Conservation (phyloP, 2,329 filamentous ascomycete genomes). For the Hawksworthiomyces lignivorus region DNA sequence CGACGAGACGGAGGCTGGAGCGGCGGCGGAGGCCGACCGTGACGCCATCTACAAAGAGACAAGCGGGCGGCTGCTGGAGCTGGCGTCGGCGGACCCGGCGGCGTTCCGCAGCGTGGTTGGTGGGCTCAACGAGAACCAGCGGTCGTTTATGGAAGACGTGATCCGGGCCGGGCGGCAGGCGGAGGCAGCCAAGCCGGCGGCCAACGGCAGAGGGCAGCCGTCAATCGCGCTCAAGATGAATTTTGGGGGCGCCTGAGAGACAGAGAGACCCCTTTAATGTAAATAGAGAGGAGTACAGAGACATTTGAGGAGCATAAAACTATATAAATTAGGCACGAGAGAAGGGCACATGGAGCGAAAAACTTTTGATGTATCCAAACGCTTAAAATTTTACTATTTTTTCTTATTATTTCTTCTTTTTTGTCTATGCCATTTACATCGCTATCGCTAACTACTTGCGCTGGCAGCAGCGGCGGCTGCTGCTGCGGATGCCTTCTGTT, state of each 20-base stretch:
- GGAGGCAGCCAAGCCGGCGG: conserved; percentile 17
- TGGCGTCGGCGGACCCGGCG: conserved; percentile 66
- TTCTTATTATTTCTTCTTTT: too few relatives aligned
- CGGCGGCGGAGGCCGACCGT: conserved; percentile 28
- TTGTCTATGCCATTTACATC: too few relatives aligned
- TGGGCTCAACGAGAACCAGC: conserved; percentile 62
- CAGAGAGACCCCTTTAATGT: too few relatives aligned
- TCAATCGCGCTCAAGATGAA: conserved; percentile 94
- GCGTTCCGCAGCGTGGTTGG: conserved; percentile 69
- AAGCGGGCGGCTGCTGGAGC: conserved; percentile 66
- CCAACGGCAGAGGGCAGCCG: conserved; percentile 48
- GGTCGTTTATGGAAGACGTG: conserved; percentile 71
- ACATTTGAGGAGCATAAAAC: too few relatives aligned
- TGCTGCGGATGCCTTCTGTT: background rate
- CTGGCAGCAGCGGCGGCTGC: too few relatives aligned
- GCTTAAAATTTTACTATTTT: too few relatives aligned
- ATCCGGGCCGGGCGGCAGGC: conserved; percentile 54
- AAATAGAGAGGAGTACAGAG: too few relatives aligned
- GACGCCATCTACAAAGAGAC: conserved; percentile 61
- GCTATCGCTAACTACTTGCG: too few relatives aligned
- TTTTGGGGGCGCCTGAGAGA: conserved; percentile 53
- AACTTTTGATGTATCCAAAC: too few relatives aligned
- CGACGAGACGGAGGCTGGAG: conserved; percentile 17
- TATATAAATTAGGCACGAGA: too few relatives aligned
- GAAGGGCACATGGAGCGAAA: too few relatives aligned